A percentile compares a stretch with the other conserved stretches of the same genome.
Evolutionary conservation across 768 basidiomycete genomes (phyloP).

Genomic region (Panaeolus cyanescens): DNA sequence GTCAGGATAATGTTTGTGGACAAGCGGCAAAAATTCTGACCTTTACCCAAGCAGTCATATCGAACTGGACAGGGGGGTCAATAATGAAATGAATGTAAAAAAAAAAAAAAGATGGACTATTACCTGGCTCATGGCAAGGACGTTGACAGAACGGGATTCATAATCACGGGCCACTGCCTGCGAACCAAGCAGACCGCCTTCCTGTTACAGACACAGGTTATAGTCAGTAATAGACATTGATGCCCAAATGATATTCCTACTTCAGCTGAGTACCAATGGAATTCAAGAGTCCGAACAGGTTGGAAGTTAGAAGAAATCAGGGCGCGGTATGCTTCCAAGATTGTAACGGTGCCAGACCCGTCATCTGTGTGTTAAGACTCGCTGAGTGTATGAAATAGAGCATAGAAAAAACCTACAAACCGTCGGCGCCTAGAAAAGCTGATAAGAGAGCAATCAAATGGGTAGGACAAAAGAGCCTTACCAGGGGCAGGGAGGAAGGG

Average conservation of each 20-base stretch:
- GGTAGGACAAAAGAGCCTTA: slow-evolving; percentile 28
- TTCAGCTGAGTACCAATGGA: slow-evolving; percentile 87
- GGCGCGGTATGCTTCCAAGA: slow-evolving; percentile 75
- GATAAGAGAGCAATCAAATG: slow-evolving; percentile 16
- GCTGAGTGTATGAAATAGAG: slow-evolving; percentile 14
- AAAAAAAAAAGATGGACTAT: slow-evolving; percentile 7
- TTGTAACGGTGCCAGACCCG: slow-evolving; percentile 79
- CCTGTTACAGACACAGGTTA: slow-evolving; percentile 39
- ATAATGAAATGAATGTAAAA: slow-evolving; percentile 10
- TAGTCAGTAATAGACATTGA: slow-evolving; percentile 10
- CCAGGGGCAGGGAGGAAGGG: slow-evolving; percentile 80
- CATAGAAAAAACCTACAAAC: slow-evolving; percentile 26
- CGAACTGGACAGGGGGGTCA: slow-evolving; percentile 52
- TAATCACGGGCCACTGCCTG: slow-evolving; percentile 87
- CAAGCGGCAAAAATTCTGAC: slow-evolving; percentile 31
- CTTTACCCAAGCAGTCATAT: slow-evolving; percentile 97
- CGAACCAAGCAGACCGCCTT: slow-evolving; percentile 84
- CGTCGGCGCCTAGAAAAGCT: slow-evolving; percentile 46
- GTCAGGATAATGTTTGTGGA: slow-evolving; percentile 21
- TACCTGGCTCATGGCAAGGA: slow-evolving; percentile 85
- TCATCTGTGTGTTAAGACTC: slow-evolving; percentile 52
- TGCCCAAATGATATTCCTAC: slow-evolving; percentile 31
- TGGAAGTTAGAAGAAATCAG: slow-evolving; percentile 69
- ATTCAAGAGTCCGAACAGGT: slow-evolving; percentile 69
- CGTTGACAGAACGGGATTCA: slow-evolving; percentile 58